These are phyloP conservation scores for Kalmanozyma brasiliensis DNA, from an alignment of 1,284 basidiomycete genomes.

Conservation along the genomic window DNA sequence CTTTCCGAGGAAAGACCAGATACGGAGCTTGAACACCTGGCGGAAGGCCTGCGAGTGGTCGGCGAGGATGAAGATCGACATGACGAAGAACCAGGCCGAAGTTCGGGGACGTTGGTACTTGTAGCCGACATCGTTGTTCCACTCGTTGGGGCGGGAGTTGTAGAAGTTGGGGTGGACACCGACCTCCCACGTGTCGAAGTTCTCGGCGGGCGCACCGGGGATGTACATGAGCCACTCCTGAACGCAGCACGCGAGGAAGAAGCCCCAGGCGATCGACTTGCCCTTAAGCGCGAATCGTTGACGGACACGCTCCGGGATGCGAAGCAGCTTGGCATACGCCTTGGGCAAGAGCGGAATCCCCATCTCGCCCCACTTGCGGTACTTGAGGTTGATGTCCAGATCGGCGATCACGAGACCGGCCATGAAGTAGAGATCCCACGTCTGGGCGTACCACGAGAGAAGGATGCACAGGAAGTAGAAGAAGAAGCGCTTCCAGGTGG, in stretches of 20 bases:
- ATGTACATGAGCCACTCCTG: constrained; percentile 47
- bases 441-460: constrained; percentile 58
- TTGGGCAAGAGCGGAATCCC: constrained; percentile 45
- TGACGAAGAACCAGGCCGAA: constrained; percentile 47
- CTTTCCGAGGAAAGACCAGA: constrained; percentile 56
- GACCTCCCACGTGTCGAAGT: constrained; percentile 45
- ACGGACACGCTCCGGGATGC: constrained; percentile 35
- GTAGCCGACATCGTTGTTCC: constrained; percentile 31
- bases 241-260: constrained; percentile 53
- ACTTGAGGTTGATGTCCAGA: constrained; percentile 57
- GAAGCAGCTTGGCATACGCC: constrained; percentile 23
- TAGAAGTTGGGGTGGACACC: constrained; percentile 58
- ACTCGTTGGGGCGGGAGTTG: constrained; percentile 38
- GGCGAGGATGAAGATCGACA: constrained; percentile 55
- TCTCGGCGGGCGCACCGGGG: constrained; percentile 25
- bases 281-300: constrained; percentile 49
- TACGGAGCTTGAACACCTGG: constrained; percentile 49
- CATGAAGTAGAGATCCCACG: constrained; percentile 61
- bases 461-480: constrained; percentile 54
- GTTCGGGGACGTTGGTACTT: constrained; percentile 44
- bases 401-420: constrained; percentile 59
- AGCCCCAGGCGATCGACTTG: constrained; percentile 50
- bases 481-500: constrained; percentile 50
- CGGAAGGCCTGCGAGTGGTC: constrained; percentile 53
- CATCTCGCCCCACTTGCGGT: constrained; percentile 49